These are phyloP conservation scores for Penicillium pancosmium DNA, from an alignment of 495 filamentous ascomycete genomes.

Conservation along the genomic window DNA sequence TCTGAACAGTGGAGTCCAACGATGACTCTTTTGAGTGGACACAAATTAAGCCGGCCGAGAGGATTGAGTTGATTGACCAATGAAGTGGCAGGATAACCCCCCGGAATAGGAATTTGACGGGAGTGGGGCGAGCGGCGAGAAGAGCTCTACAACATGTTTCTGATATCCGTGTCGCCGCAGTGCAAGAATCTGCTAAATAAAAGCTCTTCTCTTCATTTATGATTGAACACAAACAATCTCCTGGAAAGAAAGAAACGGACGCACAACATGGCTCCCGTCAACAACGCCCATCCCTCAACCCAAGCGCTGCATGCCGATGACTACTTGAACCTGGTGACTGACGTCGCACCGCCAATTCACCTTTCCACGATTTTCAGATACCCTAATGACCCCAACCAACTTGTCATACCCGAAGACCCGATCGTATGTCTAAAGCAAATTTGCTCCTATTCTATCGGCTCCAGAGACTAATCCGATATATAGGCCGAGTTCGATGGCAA, in stretches of 20 bases:
- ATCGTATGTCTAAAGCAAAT: constrained; percentile 19
- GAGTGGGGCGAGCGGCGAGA: constrained; percentile 21
- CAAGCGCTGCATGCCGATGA: constrained; percentile 74
- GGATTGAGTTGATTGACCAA: constrained; percentile 5
- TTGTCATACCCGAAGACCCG: constrained; percentile 45
- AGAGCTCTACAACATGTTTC: background rate
- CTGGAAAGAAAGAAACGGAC: no score
- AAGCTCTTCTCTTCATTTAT: background rate
- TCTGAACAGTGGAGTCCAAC: background rate
- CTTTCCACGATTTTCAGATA: constrained; percentile 85
- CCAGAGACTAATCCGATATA: background rate
- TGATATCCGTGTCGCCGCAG: background rate
- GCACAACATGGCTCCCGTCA: constrained; percentile 19
- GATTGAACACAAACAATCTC: no score
- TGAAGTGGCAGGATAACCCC: background rate
- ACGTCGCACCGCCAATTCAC: constrained; percentile 81
- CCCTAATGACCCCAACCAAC: constrained; percentile 59
- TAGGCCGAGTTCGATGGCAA: constrained; percentile 35
- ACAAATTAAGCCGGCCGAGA: background rate
- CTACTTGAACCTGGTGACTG: constrained; percentile 62
- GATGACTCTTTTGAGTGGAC: background rate
- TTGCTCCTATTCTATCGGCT: background rate
- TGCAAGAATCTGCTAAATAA: background rate
- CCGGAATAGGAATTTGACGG: constrained; percentile 32
- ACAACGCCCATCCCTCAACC: constrained; percentile 22